Conservation (phyloP, 2,329 filamentous ascomycete genomes). For the Neoarthrinium moseri region DNA sequence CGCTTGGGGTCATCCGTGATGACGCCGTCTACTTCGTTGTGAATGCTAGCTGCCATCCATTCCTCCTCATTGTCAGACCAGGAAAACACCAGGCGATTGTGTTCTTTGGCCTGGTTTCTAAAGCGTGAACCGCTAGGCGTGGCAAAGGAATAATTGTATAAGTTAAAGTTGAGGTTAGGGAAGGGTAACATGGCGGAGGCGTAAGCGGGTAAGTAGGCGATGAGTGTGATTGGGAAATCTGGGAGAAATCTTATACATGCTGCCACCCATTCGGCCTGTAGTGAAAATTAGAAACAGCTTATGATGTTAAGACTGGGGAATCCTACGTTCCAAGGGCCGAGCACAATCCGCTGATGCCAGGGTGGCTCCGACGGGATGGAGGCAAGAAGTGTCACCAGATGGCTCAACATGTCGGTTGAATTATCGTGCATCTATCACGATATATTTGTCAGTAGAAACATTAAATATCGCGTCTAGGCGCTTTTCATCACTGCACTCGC, state of each 20-base stretch:
- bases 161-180: not conserved
- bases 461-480: not conserved
- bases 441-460: not conserved
- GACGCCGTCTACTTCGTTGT: constrained; percentile 5
- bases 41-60: constrained; percentile 5
- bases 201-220: not conserved
- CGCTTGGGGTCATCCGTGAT: constrained; percentile 8
- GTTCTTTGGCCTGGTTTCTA: not conserved
- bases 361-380: constrained; percentile 47
- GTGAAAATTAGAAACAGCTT: not conserved
- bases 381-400: constrained; percentile 63
- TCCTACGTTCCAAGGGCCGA: constrained; percentile 78
- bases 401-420: constrained; percentile 66
- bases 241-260: not conserved
- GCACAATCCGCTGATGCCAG: constrained; percentile 72
- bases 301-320: constrained; percentile 9
- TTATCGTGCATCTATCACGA: constrained; percentile 62
- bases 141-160: constrained; percentile 7
- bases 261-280: constrained; percentile 4
- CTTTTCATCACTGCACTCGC: not conserved
- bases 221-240: not conserved
- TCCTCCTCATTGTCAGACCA: constrained; percentile 8
- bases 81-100: not conserved
- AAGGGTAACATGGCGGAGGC: constrained; percentile 3
- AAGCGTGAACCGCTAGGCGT: not conserved